Evolutionary conservation across 169 alveolate genomes (phyloP).

Genomic region (Cryptosporidium ubiquitum): DNA sequence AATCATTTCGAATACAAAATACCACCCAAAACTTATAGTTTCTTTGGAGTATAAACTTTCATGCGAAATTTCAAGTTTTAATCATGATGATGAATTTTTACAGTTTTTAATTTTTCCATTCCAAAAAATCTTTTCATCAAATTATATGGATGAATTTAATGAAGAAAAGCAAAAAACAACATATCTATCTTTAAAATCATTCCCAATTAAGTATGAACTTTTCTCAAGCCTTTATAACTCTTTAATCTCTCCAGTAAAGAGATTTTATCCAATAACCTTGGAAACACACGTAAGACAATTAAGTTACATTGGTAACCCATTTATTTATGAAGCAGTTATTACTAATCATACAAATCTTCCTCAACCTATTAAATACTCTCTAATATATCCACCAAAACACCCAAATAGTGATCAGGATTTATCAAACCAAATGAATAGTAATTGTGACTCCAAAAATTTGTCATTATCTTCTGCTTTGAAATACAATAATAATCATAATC

Average conservation of each 20-base stretch:
- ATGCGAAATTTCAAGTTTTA: background rate
- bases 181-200: conserved; percentile 19
- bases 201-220: conserved; percentile 29
- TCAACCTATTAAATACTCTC: conserved; percentile 23
- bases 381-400: conserved; percentile 44
- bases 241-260: background rate
- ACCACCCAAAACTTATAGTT: background rate
- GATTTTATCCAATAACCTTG: conserved; percentile 20
- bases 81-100: background rate
- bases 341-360: conserved; percentile 33
- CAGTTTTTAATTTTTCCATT: conserved; percentile 24
- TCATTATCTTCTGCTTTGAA: background rate
- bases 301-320: conserved; percentile 12
- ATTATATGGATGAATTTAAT: background rate
- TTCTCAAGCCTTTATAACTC: background rate
- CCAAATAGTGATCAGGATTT: background rate
- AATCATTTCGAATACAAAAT: background rate
- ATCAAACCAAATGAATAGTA: background rate
- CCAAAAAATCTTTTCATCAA: conserved; percentile 9
- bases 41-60: conserved; percentile 26
- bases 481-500: background rate
- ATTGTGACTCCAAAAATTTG: background rate
- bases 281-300: conserved; percentile 8
- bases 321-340: conserved; percentile 35
- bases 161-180: background rate